Base-by-base conservation (phyloP, 192 early-diverging fungal genomes). In the Coemansia sp. region DNA sequence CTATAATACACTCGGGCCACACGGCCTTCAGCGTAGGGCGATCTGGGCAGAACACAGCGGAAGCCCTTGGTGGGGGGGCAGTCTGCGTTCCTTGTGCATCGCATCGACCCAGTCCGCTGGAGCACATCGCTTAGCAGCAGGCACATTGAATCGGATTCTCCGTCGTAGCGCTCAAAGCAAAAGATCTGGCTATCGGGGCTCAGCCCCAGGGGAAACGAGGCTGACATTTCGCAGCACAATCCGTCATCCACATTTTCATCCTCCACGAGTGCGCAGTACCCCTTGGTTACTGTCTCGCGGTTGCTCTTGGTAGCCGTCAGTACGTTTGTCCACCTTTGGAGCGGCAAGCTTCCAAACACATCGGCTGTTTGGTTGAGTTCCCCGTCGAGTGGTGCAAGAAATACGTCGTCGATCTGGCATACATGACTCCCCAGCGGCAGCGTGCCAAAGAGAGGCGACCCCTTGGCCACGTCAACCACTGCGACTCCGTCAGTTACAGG, bases 141-240 rank as follows among this genome's bases (percentile, higher is more conserved):
- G 60, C 76, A 79, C 74, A 76, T 70, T 33, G 66, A 12, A 23
- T 26, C 21, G 48, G 20, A 7, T 3, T 20, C 15, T 15, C 18
- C 33, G 26, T 7, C 34, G 49, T 66, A 73, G 15, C 29, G 40
- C 34, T 70, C 71, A 45, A 79, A 79, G 64, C 76, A 79, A 12
- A 73, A 70, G 16, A 79, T 57, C 20, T 55, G 46, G 15, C n/a
- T n/a, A 39, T 79, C 76, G 29, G 76, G 76, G 56, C 76, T 79
- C 57, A 73, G 71, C 48, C 76, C 76, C 55, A 79, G 59, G 33
- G 76, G 76, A 35, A 59, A 70, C 59, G 20, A 53, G 0, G 57
- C 35, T 28, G 76, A 67, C 67, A 79, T 79, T 43, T 79, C 76
- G 64, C 76, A 79, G 67, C 76, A 79, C 45, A 79, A 59, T 13